A percentile compares a stretch with the other conserved stretches of the same genome.
These are phyloP conservation scores for Exophiala lecanii-corni DNA, from an alignment of 2,329 filamentous ascomycete species.

Conservation along the genomic window DNA sequence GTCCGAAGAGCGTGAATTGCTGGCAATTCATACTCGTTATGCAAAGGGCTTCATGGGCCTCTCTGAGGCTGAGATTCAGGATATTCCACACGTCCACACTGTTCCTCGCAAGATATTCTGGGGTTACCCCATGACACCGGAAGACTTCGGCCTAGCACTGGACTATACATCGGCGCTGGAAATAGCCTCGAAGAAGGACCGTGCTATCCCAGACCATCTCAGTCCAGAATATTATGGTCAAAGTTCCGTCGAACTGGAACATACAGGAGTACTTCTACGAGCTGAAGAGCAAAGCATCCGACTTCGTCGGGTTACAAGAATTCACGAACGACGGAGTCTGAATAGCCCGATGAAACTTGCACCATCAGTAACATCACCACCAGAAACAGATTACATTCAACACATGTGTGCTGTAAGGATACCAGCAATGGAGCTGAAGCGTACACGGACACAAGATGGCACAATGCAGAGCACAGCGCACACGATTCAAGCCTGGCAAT, in stretches of 20 bases:
- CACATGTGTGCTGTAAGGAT: conserved; percentile 10
- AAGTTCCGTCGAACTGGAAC: not conserved
- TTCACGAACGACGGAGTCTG: conserved; percentile 11
- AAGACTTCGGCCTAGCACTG: not conserved
- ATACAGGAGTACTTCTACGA: not conserved
- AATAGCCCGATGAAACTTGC: not conserved
- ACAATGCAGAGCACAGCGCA: not conserved
- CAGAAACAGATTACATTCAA: conserved; percentile 14
- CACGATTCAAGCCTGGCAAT: conserved; percentile 6
- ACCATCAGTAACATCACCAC: conserved; percentile 6
- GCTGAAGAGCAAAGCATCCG: conserved; percentile 6
- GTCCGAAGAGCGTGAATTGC: conserved; percentile 16
- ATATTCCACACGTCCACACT: conserved; percentile 7
- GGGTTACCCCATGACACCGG: conserved; percentile 2
- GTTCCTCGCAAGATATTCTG: conserved; percentile 14
- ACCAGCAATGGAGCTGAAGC: conserved; percentile 2
- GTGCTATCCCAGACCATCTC: not conserved
- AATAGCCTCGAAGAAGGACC: not conserved
- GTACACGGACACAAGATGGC: not conserved
- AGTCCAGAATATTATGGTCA: not conserved
- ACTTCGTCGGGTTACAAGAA: not conserved
- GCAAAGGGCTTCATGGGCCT: conserved; percentile 6
- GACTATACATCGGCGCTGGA: conserved; percentile 10
- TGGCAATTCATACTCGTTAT: conserved; percentile 9
- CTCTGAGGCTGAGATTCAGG: conserved; percentile 1